Evolutionary conservation across 1,284 basidiomycete species (phyloP), one percentile per base, ranked within the genome.

Genomic region (Puccinia hordei): DNA sequence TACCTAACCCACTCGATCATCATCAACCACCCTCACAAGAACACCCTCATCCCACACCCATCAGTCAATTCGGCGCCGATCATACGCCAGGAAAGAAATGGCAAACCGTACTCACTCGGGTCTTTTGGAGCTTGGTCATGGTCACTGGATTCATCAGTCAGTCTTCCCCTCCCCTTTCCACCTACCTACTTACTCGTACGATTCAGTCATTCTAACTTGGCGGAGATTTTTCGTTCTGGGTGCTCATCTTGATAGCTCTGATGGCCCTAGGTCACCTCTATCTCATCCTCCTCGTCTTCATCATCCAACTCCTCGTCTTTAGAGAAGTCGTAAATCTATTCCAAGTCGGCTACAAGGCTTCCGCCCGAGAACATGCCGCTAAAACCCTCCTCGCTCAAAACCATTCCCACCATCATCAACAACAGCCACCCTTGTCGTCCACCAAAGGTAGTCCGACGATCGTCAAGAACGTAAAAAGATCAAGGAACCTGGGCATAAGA

Each of bases 51-150:
- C 33, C 61, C 1, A 38, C 65, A 5, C 5, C 51, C 2, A 71
- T 33, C 41, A 73, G 53, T 44, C 72, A 73, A 24, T 73, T 57
- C 27, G 76, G 76, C 33, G 53, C 51, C 27, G 82, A 82, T 55
- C 82, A 83, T 82, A 89, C 90, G 35, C 87, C 88, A 15, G 87
- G 87, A 13, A 92, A 92, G 88, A 94, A 93, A 86, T 88, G 90
- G 83, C 90, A 92, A 84, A 92, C 92, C 84, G 88, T 92, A 72
- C 85, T 95, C 41, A 93, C 92, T 75, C 89, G 96, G 81, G 95
- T 94, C 5, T 85, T 95, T 38, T 97, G 93, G 92, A 96, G 94
- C 22, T 91, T 99, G 83, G 92, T 98, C 83, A 99, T 99, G 96
- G 95, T 98, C 83, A 91, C 89, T 33, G 95, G 91, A 17, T 98